Evolutionary conservation across 257 asterid species (phyloP).

Genomic region (Oldenlandia corymbosa): DNA sequence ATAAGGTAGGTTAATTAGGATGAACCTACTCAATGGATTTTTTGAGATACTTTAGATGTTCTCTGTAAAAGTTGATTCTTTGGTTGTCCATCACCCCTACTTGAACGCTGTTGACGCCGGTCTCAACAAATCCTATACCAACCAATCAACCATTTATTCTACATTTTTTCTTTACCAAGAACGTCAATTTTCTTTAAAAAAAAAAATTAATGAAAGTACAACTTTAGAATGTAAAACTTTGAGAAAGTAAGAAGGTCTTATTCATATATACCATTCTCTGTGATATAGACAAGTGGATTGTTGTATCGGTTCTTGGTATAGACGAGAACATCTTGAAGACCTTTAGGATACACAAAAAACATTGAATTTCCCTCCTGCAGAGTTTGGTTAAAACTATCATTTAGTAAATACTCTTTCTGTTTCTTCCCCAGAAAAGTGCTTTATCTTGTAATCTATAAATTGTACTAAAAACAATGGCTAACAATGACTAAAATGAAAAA

Average conservation of each 20-base stretch:
- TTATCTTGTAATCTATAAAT: too few relatives aligned
- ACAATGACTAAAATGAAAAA: too few relatives aligned
- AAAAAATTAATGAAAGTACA: too few relatives aligned
- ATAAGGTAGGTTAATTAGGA: neutral
- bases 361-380: neutral
- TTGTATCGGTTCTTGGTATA: slow-evolving; percentile 38
- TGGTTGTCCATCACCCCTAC: slow-evolving; percentile 13
- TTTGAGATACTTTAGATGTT: slow-evolving; percentile 31
- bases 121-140: neutral
- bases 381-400: too few relatives aligned
- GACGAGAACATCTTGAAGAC: slow-evolving; percentile 48
- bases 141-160: too few relatives aligned
- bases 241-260: too few relatives aligned
- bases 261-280: neutral
- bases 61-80: slow-evolving; percentile 18
- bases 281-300: slow-evolving; percentile 9
- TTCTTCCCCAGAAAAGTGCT: too few relatives aligned
- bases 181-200: too few relatives aligned
- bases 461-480: too few relatives aligned
- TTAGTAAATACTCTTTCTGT: too few relatives aligned
- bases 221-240: too few relatives aligned
- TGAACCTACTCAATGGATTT: slow-evolving; percentile 38
- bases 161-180: too few relatives aligned
- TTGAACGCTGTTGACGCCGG: neutral
- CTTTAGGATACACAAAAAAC: slow-evolving; percentile 32